Evolutionary conservation across 352 stramenopile genomes (phyloP).

Genomic region (Pythium utonaiense): DNA sequence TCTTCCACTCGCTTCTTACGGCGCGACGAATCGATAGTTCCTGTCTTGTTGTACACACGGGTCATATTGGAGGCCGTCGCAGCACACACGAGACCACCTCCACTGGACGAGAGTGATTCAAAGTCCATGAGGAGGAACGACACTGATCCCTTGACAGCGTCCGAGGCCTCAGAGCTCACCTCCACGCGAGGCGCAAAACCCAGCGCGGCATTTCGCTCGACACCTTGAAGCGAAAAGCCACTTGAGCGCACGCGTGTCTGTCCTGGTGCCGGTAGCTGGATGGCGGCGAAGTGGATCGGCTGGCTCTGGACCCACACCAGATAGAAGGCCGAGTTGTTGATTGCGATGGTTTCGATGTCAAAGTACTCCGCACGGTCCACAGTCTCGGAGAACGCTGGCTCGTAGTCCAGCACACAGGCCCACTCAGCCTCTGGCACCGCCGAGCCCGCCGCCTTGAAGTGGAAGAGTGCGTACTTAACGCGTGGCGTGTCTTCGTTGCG

Average conservation of each 20-base stretch:
- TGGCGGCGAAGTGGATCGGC: constrained; percentile 60
- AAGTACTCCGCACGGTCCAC: constrained; percentile 39
- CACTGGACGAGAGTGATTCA: constrained; percentile 23
- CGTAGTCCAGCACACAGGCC: constrained; percentile 65
- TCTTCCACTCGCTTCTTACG: constrained; percentile 39
- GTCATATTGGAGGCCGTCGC: constrained; percentile 71
- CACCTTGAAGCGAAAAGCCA: constrained; percentile 64
- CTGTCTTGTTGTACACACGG: constrained; percentile 34
- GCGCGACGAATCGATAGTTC: background rate
- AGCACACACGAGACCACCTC: constrained; percentile 46
- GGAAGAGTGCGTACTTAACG: constrained; percentile 73
- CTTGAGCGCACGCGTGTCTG: constrained; percentile 53
- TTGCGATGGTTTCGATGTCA: constrained; percentile 51
- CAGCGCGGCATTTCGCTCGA: constrained; percentile 39
- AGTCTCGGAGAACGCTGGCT: constrained; percentile 48
- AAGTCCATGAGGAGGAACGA: constrained; percentile 64
- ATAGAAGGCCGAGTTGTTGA: constrained; percentile 63
- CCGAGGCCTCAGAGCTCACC: constrained; percentile 40
- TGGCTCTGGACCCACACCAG: constrained; percentile 60
- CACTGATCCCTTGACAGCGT: constrained; percentile 61
- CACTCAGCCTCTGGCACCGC: constrained; percentile 45
- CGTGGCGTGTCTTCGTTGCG: constrained; percentile 29
- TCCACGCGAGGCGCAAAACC: constrained; percentile 58
- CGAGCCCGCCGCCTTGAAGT: constrained; percentile 40
- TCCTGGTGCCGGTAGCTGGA: constrained; percentile 47